phyloP scores from a whole-genome alignment of 306 rosid genomes.

The Senna siamea region DNA sequence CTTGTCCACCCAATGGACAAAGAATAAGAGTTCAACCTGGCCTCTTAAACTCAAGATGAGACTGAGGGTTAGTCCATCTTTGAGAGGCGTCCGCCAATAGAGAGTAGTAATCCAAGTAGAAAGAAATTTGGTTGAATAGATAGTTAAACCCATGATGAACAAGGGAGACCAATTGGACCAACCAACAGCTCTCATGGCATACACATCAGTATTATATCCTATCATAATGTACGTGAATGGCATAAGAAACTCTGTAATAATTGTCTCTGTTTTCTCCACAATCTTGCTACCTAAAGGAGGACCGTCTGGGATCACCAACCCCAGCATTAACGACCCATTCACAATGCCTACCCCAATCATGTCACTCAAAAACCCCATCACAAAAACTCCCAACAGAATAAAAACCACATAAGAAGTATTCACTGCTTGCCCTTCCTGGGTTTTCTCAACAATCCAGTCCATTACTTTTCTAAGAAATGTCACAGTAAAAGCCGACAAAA shows the following conservation, averaged over 20 bases:
- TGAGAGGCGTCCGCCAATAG: slow-evolving; percentile 50
- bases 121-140: slow-evolving; percentile 49
- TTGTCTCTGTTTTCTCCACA: slow-evolving; percentile 46
- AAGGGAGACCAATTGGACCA: slow-evolving; percentile 58
- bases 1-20: slow-evolving; percentile 74
- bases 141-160: slow-evolving; percentile 46
- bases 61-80: slow-evolving; percentile 61
- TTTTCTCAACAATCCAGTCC: slow-evolving; percentile 43
- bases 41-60: slow-evolving; percentile 69
- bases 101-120: slow-evolving; percentile 41
- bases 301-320: slow-evolving; percentile 68
- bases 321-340: slow-evolving; percentile 74
- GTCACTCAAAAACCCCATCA: slow-evolving; percentile 60
- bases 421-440: slow-evolving; percentile 60
- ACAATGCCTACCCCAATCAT: slow-evolving; percentile 60
- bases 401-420: slow-evolving; percentile 44
- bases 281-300: slow-evolving; percentile 69
- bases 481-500: slow-evolving; percentile 5
- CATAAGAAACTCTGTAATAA: slow-evolving; percentile 54
- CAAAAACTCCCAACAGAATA: slow-evolving; percentile 47
- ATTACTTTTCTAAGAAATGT: slow-evolving; percentile 35
- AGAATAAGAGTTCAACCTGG: slow-evolving; percentile 64
- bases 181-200: slow-evolving; percentile 35
- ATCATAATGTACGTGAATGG: slow-evolving; percentile 65
- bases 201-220: slow-evolving; percentile 56